These are phyloP conservation scores for Trichoderma sp. DNA, from an alignment of 2,329 filamentous ascomycete genomes.

Conservation along the genomic window DNA sequence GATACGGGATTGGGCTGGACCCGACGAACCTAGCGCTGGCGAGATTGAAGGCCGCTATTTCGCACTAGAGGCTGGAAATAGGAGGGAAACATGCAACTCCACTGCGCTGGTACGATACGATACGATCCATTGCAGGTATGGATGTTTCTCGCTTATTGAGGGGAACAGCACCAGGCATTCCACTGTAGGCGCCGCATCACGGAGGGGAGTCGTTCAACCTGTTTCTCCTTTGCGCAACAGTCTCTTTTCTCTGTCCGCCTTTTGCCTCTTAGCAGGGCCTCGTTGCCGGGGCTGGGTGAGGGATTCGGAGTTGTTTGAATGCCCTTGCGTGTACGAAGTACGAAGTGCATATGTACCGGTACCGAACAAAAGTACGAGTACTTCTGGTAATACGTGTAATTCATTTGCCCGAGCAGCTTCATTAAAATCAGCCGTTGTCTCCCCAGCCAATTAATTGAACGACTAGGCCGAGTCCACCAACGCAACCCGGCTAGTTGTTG, in stretches of 20 bases:
- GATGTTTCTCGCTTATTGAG: constrained; percentile 10
- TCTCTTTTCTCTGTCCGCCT: neutral
- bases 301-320: neutral
- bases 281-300: neutral
- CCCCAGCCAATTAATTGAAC: neutral
- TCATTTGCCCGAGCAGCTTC: neutral
- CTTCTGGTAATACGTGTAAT: neutral
- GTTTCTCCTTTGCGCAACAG: constrained; percentile 13
- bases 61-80: constrained; percentile 2
- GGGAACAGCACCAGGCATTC: neutral
- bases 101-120: neutral
- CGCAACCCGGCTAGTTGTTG: neutral
- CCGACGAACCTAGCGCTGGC: constrained; percentile 1
- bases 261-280: neutral
- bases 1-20: neutral
- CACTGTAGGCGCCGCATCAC: neutral
- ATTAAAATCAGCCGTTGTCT: neutral
- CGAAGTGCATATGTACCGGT: neutral
- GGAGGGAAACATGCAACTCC: neutral
- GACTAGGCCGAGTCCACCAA: neutral
- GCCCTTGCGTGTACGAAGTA: neutral
- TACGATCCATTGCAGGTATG: neutral
- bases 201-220: neutral
- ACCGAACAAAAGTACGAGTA: neutral
- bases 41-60: neutral